A percentile compares a stretch with the other conserved stretches of the same genome.
phyloP scores from a whole-genome alignment of 2,329 filamentous ascomycete genomes.

The Monilinia polystroma region DNA sequence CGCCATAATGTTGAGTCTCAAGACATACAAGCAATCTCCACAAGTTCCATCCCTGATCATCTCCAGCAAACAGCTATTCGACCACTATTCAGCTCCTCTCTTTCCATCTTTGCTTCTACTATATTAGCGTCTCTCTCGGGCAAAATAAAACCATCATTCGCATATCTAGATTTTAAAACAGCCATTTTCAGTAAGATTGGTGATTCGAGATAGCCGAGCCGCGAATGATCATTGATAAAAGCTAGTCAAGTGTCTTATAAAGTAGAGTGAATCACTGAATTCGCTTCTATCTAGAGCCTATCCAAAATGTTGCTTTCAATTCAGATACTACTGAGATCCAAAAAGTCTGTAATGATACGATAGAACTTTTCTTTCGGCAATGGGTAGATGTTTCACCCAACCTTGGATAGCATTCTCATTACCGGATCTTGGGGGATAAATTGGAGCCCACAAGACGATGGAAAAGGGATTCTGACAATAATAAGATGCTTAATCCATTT shows the following conservation, averaged over 20 bases:
- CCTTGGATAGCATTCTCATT: neutral
- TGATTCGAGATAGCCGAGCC: neutral
- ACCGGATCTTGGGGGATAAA: neutral
- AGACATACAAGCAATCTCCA: neutral
- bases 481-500: neutral
- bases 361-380: neutral
- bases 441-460: no score
- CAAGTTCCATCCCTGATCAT: neutral
- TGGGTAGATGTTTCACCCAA: neutral
- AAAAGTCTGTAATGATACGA: neutral
- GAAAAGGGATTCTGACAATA: neutral
- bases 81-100: no score
- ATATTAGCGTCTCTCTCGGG: neutral
- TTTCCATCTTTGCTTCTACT: no score
- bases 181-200: neutral
- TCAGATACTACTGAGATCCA: neutral
- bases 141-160: neutral
- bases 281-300: neutral
- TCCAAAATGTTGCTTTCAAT: neutral
- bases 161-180: neutral
- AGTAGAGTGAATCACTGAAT: neutral
- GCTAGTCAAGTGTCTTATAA: neutral
- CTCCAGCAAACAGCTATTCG: neutral
- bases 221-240: neutral
- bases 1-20: neutral